Evolutionary conservation across 148 eudicot genomes (phyloP).

Genomic region (Linanthus parryae): DNA sequence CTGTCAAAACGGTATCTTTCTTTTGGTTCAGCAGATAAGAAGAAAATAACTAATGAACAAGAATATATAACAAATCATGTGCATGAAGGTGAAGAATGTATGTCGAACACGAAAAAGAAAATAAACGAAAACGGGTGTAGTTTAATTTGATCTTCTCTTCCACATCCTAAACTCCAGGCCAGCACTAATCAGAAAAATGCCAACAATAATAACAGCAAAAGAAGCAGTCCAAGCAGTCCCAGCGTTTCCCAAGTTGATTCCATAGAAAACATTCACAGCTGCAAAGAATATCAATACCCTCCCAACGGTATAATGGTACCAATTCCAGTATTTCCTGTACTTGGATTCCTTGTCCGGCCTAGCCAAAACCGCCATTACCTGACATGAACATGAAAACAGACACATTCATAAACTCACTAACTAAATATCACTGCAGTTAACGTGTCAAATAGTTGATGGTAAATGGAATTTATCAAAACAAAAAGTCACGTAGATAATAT

Average conservation of each 20-base stretch:
- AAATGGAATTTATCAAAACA: too few species aligned
- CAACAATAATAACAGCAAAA: conserved; percentile 39
- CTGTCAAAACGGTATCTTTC: too few species aligned
- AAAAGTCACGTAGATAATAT: too few species aligned
- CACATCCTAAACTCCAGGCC: conserved; percentile 47
- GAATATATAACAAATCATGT: too few species aligned
- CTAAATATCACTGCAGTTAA: too few species aligned
- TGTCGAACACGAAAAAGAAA: conserved; percentile 5
- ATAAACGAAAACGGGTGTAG: neutral
- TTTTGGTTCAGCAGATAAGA: too few species aligned
- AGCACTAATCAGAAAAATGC: conserved; percentile 25
- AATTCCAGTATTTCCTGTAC: conserved; percentile 82
- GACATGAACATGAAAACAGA: neutral
- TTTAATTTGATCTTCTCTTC: conserved; percentile 26
- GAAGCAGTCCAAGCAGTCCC: conserved; percentile 62
- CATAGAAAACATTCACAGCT: conserved; percentile 61
- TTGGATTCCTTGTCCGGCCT: conserved; percentile 66
- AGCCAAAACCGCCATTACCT: conserved; percentile 66
- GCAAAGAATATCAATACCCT: conserved; percentile 49
- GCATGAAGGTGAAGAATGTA: neutral
- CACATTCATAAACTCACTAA: neutral
- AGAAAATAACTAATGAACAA: too few species aligned
- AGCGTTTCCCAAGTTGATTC: conserved; percentile 57
- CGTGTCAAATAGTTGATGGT: too few species aligned
- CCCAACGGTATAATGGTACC: conserved; percentile 69